These are phyloP conservation scores for Dillenia suffruticosa DNA, from an alignment of 164 flowering plant genomes.

Conservation along the genomic window DNA sequence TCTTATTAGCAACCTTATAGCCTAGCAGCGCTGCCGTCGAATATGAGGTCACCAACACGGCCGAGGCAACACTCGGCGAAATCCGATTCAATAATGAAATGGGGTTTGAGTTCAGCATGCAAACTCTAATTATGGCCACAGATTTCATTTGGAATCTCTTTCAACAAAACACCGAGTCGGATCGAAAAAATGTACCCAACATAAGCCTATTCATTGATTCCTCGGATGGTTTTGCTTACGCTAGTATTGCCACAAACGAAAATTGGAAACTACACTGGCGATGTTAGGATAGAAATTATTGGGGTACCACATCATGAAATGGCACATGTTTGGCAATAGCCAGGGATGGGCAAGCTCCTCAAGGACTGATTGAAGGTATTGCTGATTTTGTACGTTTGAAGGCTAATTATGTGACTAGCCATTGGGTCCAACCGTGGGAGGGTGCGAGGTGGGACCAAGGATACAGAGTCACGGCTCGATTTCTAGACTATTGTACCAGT, in stretches of 20 bases:
- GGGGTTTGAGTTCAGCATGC: neutral
- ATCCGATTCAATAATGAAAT: conserved; percentile 5
- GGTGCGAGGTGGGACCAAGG: conserved; percentile 64
- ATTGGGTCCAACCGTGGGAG: conserved; percentile 52
- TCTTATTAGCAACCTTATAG: too few species aligned
- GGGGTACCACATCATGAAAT: conserved; percentile 8
- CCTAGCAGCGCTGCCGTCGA: neutral
- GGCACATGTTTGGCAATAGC: conserved; percentile 10
- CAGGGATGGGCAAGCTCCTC: conserved; percentile 41
- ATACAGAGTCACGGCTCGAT: conserved; percentile 65
- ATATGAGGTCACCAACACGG: conserved; percentile 9
- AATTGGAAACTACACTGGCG: conserved; percentile 3
- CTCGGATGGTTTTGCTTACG: neutral
- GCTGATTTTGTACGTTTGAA: conserved; percentile 66
- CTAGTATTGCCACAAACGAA: neutral
- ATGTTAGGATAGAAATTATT: conserved; percentile 1
- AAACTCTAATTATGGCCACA: conserved; percentile 1
- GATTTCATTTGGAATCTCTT: conserved; percentile 13
- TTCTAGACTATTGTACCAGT: conserved; percentile 25
- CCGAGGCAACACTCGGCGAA: conserved; percentile 9
- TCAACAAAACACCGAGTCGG: neutral
- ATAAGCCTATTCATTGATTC: conserved; percentile 1
- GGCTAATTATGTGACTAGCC: conserved; percentile 45
- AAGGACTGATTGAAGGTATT: conserved; percentile 61
- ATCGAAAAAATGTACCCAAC: neutral